Conservation (phyloP, 23 red algal genomes). For the Gracilariopsis chorda region DNA sequence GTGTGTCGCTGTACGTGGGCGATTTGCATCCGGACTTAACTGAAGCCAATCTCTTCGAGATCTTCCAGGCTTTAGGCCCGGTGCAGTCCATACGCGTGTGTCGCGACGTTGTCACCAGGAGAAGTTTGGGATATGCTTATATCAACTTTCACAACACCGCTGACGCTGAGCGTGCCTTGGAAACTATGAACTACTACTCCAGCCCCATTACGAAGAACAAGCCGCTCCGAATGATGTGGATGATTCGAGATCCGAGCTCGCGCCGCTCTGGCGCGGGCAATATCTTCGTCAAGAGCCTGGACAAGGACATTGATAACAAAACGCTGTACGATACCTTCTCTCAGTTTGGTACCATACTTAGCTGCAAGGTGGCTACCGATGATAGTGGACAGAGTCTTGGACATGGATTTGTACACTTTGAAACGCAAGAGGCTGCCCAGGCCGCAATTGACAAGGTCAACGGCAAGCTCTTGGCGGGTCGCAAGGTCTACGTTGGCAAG, state of each 20-base stretch:
- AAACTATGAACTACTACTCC: slow-evolving; percentile 97
- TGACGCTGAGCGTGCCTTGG: slow-evolving; percentile 93
- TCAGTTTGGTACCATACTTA: slow-evolving; percentile 94
- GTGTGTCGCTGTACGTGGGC: slow-evolving; percentile 90
- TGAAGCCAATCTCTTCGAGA: slow-evolving; percentile 90
- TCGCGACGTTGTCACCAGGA: slow-evolving; percentile 88
- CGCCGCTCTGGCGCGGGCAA: slow-evolving; percentile 84
- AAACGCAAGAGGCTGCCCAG: slow-evolving; percentile 81
- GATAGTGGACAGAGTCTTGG: slow-evolving; percentile 83
- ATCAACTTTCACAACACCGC: slow-evolving; percentile 97
- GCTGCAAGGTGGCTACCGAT: slow-evolving; percentile 97
- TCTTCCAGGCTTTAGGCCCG: slow-evolving; percentile 94
- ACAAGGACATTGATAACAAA: slow-evolving; percentile 97
- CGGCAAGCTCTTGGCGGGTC: slow-evolving; percentile 81
- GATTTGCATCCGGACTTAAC: slow-evolving; percentile 96
- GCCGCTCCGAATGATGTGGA: slow-evolving; percentile 99
- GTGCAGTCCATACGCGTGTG: slow-evolving; percentile 93
- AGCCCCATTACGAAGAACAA: slow-evolving; percentile 86
- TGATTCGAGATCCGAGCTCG: slow-evolving; percentile 79
- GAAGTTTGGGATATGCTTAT: slow-evolving; percentile 94
- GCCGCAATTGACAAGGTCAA: slow-evolving; percentile 85
- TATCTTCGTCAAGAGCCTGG: slow-evolving; percentile 97
- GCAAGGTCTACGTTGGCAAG: slow-evolving; percentile 87
- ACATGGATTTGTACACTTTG: slow-evolving; percentile 98
- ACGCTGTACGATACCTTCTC: slow-evolving; percentile 94